A percentile compares a stretch with the other conserved stretches of the same genome.
Conservation (phyloP, 345 rosid species). For the Salix purpurea region DNA sequence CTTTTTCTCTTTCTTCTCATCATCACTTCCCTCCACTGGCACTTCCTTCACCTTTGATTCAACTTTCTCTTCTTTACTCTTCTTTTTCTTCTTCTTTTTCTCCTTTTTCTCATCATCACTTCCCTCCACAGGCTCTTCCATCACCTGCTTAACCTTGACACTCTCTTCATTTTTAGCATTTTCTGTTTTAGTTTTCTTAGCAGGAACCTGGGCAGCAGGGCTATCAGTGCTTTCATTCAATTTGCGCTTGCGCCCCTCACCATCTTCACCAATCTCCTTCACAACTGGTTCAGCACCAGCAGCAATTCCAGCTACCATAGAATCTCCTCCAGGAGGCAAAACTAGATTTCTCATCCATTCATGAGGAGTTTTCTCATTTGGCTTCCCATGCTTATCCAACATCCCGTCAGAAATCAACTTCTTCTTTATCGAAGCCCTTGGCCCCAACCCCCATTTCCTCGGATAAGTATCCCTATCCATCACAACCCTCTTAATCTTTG, state of each 20-base stretch:
- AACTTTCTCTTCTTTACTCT: slow-evolving; percentile 23
- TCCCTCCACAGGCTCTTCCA: neutral
- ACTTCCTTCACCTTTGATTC: slow-evolving; percentile 2
- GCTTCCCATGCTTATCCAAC: slow-evolving; percentile 85
- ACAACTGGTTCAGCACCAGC: slow-evolving; percentile 17
- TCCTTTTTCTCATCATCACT: slow-evolving; percentile 21
- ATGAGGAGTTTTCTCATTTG: slow-evolving; percentile 65
- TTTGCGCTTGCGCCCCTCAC: slow-evolving; percentile 53
- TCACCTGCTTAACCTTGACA: slow-evolving; percentile 18
- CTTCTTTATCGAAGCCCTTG: slow-evolving; percentile 83
- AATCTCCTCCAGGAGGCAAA: slow-evolving; percentile 70
- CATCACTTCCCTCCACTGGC: slow-evolving; percentile 32
- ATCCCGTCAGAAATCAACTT: slow-evolving; percentile 74
- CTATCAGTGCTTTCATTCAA: slow-evolving; percentile 37
- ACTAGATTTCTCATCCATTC: slow-evolving; percentile 80
- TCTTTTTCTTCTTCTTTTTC: slow-evolving; percentile 51
- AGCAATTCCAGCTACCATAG: slow-evolving; percentile 74
- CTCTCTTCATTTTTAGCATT: slow-evolving; percentile 21
- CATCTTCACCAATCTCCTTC: slow-evolving; percentile 21
- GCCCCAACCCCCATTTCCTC: slow-evolving; percentile 95
- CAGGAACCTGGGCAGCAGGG: slow-evolving; percentile 34
- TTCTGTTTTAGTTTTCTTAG: slow-evolving; percentile 57
- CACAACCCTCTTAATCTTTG: slow-evolving; percentile 93
- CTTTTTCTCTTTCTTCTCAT: slow-evolving; percentile 43
- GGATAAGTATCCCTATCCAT: slow-evolving; percentile 98